phyloP scores from a whole-genome alignment of 208 protist species.

The Naegleria fowleri region DNA sequence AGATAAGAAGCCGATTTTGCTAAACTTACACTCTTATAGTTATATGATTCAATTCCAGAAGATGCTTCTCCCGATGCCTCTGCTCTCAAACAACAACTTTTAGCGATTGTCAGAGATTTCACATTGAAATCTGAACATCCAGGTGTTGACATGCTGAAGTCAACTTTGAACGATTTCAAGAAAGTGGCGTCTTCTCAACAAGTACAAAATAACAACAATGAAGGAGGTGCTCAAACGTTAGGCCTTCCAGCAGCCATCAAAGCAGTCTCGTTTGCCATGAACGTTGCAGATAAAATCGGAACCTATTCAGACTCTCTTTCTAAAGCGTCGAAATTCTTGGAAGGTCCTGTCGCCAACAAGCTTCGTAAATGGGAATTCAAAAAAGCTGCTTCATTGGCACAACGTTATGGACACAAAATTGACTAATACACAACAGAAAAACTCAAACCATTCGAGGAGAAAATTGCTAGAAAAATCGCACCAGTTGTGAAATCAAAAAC shows the following conservation, averaged over 20 bases:
- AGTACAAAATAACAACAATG: background rate
- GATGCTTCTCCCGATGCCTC: background rate
- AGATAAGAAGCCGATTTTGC: no score
- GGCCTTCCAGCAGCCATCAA: background rate
- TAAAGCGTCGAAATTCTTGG: background rate
- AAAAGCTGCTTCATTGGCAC: background rate
- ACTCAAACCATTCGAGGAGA: background rate
- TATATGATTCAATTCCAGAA: no score
- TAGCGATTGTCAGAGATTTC: background rate
- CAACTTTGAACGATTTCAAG: background rate
- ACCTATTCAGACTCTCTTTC: background rate
- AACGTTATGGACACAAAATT: background rate
- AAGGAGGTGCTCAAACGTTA: background rate
- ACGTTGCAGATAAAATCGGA: background rate
- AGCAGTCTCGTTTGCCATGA: background rate
- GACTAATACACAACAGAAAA: background rate
- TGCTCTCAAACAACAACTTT: background rate
- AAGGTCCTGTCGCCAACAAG: background rate
- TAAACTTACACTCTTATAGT: no score
- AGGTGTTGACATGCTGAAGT: background rate
- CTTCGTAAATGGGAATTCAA: background rate
- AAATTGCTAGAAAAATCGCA: background rate
- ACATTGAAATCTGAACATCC: background rate
- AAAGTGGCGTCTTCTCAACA: background rate
- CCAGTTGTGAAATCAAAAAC: background rate